Evolutionary conservation across 2,329 filamentous ascomycete species (phyloP).

Genomic region (Colletotrichum camelliae): DNA sequence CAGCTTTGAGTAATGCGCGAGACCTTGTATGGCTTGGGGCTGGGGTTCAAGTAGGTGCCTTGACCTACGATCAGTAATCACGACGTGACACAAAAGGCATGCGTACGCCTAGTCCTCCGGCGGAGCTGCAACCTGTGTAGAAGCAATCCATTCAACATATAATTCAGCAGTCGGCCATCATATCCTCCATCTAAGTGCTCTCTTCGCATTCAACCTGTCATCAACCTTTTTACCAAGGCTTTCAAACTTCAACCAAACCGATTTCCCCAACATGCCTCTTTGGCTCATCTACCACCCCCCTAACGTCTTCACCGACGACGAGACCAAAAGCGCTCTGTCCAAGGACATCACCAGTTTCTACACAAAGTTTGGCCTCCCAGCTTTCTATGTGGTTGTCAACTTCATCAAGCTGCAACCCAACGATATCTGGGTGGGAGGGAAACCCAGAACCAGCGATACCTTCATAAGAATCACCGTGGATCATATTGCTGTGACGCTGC

Average conservation of each 20-base stretch:
- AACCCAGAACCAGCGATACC: conserved; percentile 19
- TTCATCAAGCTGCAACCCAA: conserved; percentile 35
- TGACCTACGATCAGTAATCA: background rate
- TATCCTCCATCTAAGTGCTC: background rate
- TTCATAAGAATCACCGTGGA: conserved; percentile 40
- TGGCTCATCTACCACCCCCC: conserved; percentile 46
- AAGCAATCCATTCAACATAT: background rate
- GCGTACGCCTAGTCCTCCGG: background rate
- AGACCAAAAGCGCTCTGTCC: conserved; percentile 34
- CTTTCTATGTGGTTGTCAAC: conserved; percentile 49
- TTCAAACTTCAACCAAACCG: background rate
- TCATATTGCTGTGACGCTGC: conserved; percentile 29
- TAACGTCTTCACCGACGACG: conserved; percentile 33
- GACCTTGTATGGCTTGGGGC: background rate
- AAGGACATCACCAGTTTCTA: conserved; percentile 37
- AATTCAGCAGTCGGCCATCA: accelerated
- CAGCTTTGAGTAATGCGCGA: background rate
- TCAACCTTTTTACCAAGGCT: background rate
- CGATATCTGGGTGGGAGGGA: conserved; percentile 28
- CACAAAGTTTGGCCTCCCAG: conserved; percentile 34
- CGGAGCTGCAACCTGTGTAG: background rate
- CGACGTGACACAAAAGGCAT: background rate
- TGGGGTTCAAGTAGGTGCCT: background rate
- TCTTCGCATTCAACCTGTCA: background rate
- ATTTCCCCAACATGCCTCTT: conserved; percentile 40